Evolutionary conservation across 139 green algal species (phyloP).

Genomic region (Coccomyxa sp.): DNA sequence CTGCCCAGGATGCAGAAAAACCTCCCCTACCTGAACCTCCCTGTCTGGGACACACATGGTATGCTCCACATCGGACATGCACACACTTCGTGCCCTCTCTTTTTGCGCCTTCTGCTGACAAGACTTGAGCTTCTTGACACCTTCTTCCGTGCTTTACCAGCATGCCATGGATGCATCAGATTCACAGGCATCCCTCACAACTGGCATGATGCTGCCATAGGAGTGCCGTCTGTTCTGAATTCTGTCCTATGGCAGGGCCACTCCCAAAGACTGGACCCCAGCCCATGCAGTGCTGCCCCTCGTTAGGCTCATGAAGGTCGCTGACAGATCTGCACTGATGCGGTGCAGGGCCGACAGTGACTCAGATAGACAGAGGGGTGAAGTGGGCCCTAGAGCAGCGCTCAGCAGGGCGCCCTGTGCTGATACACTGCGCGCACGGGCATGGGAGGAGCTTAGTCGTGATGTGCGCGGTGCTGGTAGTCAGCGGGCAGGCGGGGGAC

Average conservation of each 20-base stretch:
- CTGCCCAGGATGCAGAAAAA: conserved; percentile 40
- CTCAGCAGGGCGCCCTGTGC: conserved; percentile 24
- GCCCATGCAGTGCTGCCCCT: neutral
- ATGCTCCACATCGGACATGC: neutral
- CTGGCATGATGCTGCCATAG: no score
- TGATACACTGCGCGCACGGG: conserved; percentile 51
- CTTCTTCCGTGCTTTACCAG: no score
- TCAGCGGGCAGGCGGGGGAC: conserved; percentile 8
- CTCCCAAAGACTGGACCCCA: neutral
- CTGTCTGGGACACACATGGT: conserved; percentile 58
- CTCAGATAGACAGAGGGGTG: conserved; percentile 47
- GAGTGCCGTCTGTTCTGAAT: neutral
- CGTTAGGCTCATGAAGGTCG: neutral
- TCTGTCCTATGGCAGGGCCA: neutral
- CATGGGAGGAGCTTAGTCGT: conserved; percentile 15
- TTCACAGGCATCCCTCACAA: no score
- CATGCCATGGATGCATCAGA: no score
- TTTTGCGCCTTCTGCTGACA: neutral
- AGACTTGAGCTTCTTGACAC: no score
- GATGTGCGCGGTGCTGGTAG: conserved; percentile 16
- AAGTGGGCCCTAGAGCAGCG: conserved; percentile 41
- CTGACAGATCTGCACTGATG: no score
- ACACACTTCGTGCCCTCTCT: neutral
- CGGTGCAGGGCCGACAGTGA: conserved; percentile 30
- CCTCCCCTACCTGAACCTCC: conserved; percentile 43